Evolutionary conservation across 345 rosid genomes (phyloP), one percentile per base, ranked within the genome.

Genomic region (Populus tremula): DNA sequence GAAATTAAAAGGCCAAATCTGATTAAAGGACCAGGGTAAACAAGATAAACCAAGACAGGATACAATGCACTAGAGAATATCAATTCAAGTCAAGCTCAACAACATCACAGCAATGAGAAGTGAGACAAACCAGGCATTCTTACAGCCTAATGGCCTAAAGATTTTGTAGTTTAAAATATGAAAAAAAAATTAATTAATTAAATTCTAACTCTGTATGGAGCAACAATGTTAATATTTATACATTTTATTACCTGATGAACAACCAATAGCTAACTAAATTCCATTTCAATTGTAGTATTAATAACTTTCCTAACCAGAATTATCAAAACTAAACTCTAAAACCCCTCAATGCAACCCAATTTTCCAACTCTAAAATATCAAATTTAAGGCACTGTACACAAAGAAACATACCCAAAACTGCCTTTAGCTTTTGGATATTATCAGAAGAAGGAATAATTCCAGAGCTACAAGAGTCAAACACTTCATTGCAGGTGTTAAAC

Each of bases 401-500:
- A n/a, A 56, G 20, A 67, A 38, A 73, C 90, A 67, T 94, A 96
- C 99, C 99, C 81, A 96, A 81, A 83, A 90, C 88, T 0, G 85
- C 77, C 56, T 85, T 87, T 8, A 96, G 87, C 80, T 75, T 83
- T 61, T 88, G 86, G 78, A 96, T 88, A 68, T 90, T 80, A 47
- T 88, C 91, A 1, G 84, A 83, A 39, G 92, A 77, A 8, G 99
- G 98, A 56, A 91, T 83, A 82, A 89, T 41, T 70, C 90, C 94
- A 50, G 90, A 18, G 16, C 84, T 82, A 36, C 89, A 23, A 41
- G 1, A 21, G 70, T 89, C 82, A 81, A 92, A 94, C 20, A 94
- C 98, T 39, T 92, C 87, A 75, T 76, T 89, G 85, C 99, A 96
- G 53, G 94, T 87, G 69, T 89, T 79, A 79, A 81, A 94, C 38